Base-by-base conservation (phyloP, 2,329 filamentous ascomycete species). In the Scleromitrula shiraiana region DNA sequence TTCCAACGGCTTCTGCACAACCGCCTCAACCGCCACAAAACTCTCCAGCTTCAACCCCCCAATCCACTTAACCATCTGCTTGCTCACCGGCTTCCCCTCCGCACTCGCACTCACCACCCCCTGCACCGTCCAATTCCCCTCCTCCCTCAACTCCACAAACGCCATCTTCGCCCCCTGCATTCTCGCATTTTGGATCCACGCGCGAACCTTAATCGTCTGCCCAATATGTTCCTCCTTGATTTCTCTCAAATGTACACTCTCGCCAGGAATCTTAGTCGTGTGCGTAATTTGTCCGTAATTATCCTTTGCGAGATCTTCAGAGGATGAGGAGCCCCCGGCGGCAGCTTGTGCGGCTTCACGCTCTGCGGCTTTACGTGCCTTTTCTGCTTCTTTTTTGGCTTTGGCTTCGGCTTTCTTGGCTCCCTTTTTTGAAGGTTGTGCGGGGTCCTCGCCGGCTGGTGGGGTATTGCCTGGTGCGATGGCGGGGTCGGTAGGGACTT, bases 41-140 rank as follows among this genome's bases (percentile, higher is more conserved):
- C 84, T 88, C 73, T 96, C 91, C 38, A 83, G 75, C 62, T 80
- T 84, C 57, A 95, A 70, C 36, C 72, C 76, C 40, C 78, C 80
- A 41, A 85, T 81, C 80, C 86, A 97, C 71, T 97, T 97, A 64
- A 96, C 87, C 91, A 97, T 97, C 68, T 87, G 88, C 65, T 82
- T 83, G 53, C 80, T 85, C 30, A 89, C 77, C 6, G 70, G 69
- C 41, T 70, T 76, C 29, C 75, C 80, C 60, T 88, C 79, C 64
- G 73, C 68, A 61, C 78, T 78, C 41, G 80, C 83, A 15, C 77
- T 75, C 14, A 88, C 72, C 30, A 96, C 83, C 43, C 84, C 88
- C 71, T 96, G 90, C 32, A 96, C 83, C 22, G 82, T 84, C 73
- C 85, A 83, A 61, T 82, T 77, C 51, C 77, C 73, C 67, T 88